Evolutionary conservation across 2,329 filamentous ascomycete genomes (phyloP).

Genomic region (Trichophyton benhamiae): DNA sequence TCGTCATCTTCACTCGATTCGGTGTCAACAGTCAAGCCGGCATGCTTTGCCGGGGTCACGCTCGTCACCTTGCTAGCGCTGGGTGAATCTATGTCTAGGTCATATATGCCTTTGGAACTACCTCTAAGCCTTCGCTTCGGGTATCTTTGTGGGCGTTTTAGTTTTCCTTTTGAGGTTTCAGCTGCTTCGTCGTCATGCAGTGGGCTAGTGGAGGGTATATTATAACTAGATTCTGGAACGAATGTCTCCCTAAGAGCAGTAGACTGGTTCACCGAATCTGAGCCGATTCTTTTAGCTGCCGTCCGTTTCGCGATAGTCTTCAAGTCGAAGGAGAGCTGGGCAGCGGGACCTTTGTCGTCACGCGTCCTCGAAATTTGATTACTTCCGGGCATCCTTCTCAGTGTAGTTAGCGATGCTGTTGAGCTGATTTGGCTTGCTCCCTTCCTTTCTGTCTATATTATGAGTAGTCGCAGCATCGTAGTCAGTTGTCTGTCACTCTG

Average conservation of each 20-base stretch:
- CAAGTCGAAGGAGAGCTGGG: neutral
- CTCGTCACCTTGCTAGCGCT: too few relatives aligned
- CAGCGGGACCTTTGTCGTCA: neutral
- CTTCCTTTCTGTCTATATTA: neutral
- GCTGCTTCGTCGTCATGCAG: too few relatives aligned
- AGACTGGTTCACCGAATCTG: neutral
- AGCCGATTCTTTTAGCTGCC: neutral
- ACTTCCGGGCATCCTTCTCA: neutral
- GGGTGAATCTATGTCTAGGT: neutral
- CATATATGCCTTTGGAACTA: neutral
- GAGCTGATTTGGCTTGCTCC: neutral
- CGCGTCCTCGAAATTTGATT: neutral
- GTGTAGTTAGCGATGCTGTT: too few relatives aligned
- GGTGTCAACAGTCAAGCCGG: neutral
- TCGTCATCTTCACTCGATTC: neutral
- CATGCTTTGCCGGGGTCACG: neutral
- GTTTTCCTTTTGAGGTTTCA: neutral
- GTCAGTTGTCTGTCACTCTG: neutral
- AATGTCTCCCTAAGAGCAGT: neutral
- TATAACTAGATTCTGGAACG: neutral
- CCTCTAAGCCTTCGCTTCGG: neutral
- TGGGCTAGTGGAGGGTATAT: neutral
- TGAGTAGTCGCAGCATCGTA: neutral
- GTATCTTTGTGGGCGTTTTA: neutral
- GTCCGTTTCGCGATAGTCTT: neutral